Conservation (phyloP, 2,329 filamentous ascomycete species). For the Pestalotiopsis fici region DNA sequence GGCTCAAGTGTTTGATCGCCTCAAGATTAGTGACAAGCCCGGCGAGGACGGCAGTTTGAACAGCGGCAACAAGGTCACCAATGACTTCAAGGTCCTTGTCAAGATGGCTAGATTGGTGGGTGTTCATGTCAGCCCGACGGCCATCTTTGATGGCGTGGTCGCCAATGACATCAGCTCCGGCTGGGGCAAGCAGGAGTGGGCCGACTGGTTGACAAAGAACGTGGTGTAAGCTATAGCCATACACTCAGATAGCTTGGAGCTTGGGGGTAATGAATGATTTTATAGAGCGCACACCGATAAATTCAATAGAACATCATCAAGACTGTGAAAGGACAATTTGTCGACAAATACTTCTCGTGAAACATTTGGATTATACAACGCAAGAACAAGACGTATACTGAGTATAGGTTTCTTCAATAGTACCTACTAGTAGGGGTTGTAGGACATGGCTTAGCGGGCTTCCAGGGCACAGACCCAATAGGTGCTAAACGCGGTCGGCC, state of each 20-base stretch:
- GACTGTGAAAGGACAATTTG: background rate
- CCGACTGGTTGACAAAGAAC: constrained; percentile 72
- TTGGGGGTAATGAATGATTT: background rate
- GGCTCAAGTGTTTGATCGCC: constrained; percentile 65
- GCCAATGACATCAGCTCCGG: constrained; percentile 76
- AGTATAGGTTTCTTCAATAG: too few relatives aligned
- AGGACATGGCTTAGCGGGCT: background rate
- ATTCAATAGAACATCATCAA: background rate
- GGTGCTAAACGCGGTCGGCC: background rate
- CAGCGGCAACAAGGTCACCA: constrained; percentile 77
- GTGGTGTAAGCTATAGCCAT: constrained; percentile 34
- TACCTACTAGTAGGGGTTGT: background rate
- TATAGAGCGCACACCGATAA: background rate
- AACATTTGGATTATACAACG: too few relatives aligned
- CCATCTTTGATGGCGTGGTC: constrained; percentile 84
- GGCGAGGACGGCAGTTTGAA: constrained; percentile 71
- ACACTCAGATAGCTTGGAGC: too few relatives aligned
- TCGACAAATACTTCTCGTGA: too few relatives aligned
- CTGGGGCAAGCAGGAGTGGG: constrained; percentile 81
- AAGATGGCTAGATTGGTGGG: constrained; percentile 79
- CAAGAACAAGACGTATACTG: too few relatives aligned
- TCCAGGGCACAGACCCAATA: background rate
- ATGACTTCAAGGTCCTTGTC: constrained; percentile 81
- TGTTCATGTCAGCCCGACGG: constrained; percentile 89
- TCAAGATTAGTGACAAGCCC: constrained; percentile 70